Percentiles rank a stretch among this genome's conserved stretches.
Evolutionary conservation across 2,329 filamentous ascomycete species (phyloP).

Genomic region (Hymenoscyphus fraxineus): DNA sequence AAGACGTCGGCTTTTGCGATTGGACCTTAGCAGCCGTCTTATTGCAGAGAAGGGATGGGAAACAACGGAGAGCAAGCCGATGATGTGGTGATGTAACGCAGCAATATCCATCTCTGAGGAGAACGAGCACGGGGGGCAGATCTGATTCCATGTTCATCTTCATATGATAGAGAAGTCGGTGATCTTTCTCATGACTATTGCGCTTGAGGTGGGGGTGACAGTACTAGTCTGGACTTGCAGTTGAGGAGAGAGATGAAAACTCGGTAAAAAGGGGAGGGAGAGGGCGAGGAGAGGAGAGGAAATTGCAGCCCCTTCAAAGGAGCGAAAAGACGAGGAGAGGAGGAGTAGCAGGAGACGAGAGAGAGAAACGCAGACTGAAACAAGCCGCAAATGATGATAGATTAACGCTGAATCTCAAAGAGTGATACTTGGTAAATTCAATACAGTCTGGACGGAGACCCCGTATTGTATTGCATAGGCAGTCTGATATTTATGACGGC

Average conservation of each 20-base stretch:
- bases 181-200: background rate
- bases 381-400: background rate
- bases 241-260: background rate
- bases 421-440: background rate
- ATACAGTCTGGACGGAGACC: background rate
- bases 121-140: background rate
- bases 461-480: constrained; percentile 2
- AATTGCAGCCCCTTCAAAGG: background rate
- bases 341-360: background rate
- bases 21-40: constrained; percentile 18
- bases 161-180: background rate
- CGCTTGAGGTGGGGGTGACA: background rate
- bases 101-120: background rate
- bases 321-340: background rate
- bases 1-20: constrained; percentile 12
- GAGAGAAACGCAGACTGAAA: background rate
- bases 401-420: background rate
- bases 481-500: background rate
- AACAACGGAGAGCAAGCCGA: background rate
- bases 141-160: background rate
- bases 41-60: constrained; percentile 14
- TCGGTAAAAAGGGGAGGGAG: background rate
- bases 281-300: background rate
- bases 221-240: background rate
- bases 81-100: constrained; percentile 8